Evolutionary conservation across 768 basidiomycete genomes (phyloP), one percentile per base, ranked within the genome.

Genomic region (Tulasnella sp.): DNA sequence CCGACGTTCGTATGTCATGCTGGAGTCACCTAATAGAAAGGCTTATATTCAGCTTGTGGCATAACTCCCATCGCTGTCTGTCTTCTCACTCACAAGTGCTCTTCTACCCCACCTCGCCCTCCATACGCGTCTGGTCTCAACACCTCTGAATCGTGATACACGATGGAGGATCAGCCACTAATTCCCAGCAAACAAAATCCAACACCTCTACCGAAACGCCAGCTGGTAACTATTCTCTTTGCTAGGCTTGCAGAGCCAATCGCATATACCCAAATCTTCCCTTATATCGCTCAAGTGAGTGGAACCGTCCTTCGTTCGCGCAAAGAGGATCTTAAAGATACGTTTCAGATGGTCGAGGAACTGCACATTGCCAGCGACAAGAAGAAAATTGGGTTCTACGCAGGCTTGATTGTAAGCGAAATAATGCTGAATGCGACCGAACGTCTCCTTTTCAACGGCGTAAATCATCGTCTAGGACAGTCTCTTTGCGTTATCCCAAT

Each of bases 181-280:
- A 51, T 51, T 51, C 44, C 26, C 7, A 74, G 46, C 44, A 74
- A 74, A 55, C 44, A 26, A 39, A 48, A 13, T 40, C 73, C 44
- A 23, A 81, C 80, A 20, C 80, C 80, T 23, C 79, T 81, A 2
- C 80, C 80, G 18, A 75, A 80, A 29, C 40, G 57, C 23, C 79
- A 80, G 73, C 78, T 81, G 29, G 57, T 37, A 18, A 78, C 79
- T 9, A 48, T 81, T 18, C 77, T 73, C 42, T 32, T 79, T 40
- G 79, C 74, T 3, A 51, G 80, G 20, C 79, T 81, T 35, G 80
- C 79, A 0, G 80, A 81, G 70, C 80, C 80, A 35, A 78, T 80
- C 44, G 79, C 79, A 29, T 79, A 74, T 37, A 74, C 73, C 42
- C 75, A 79, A 61, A 77, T 79, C 16, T 79, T 79, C 48, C 78